A percentile compares a stretch with the other conserved stretches of the same genome.
Conservation (phyloP, 139 green algal species). For the Chlamydomonas incerta region DNA sequence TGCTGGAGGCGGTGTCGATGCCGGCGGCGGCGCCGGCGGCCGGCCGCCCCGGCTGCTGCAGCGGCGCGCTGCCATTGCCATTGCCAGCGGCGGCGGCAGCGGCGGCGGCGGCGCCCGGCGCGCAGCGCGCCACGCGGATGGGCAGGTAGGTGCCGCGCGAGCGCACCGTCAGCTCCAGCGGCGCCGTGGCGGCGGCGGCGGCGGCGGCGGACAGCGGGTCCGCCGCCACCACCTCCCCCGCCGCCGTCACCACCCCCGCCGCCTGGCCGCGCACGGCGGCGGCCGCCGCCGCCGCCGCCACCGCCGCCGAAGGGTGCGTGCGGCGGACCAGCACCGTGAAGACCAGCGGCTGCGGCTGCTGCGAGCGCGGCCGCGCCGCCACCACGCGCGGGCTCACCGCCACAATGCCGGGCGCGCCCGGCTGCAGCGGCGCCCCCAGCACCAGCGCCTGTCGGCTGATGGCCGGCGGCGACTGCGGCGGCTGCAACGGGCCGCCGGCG, state of each 20-base stretch:
- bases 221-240: not conserved
- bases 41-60: no score
- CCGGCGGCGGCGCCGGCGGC: not conserved
- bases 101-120: not conserved
- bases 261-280: not conserved
- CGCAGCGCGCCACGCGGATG: not conserved
- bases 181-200: not conserved
- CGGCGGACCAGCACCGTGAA: not conserved
- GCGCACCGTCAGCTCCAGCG: constrained; percentile 9
- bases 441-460: constrained; percentile 16
- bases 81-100: not conserved
- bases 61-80: no score
- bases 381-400: constrained; percentile 4
- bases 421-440: not conserved
- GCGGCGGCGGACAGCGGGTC: not conserved
- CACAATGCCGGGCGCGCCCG: not conserved
- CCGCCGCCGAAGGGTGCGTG: not conserved
- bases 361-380: not conserved
- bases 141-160: constrained; percentile 14
- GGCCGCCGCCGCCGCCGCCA: not conserved
- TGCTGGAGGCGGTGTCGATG: not conserved
- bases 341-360: not conserved
- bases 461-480: not conserved
- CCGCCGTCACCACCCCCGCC: not conserved
- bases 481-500: not conserved